Evolutionary conservation across 768 basidiomycete species (phyloP), one percentile per base, ranked within the genome.

Genomic region (Mrakia blollopis): DNA sequence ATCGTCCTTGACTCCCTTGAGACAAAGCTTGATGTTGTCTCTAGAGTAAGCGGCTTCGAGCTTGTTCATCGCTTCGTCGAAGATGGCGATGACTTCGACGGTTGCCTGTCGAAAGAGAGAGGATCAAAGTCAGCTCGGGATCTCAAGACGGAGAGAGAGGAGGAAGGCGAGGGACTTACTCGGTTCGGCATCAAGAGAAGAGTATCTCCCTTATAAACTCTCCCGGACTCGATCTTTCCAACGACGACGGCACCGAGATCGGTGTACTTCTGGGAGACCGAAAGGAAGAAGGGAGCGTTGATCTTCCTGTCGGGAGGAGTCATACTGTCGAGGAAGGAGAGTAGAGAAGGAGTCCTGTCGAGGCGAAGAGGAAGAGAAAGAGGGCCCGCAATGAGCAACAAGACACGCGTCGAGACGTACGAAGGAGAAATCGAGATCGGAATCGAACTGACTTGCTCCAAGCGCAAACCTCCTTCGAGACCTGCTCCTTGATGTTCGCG

Each of bases 181-280:
- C n/a, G n/a, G n/a, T n/a, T n/a, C n/a, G n/a, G n/a, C n/a, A n/a
- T n/a, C n/a, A n/a, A n/a, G n/a, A n/a, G n/a, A n/a, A n/a, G n/a
- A n/a, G n/a, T n/a, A n/a, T n/a, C n/a, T n/a, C n/a, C n/a, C n/a
- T n/a, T n/a, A n/a, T n/a, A n/a, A n/a, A n/a, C n/a, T n/a, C n/a
- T n/a, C n/a, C 97, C 97, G 23, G 93, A 93, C 85, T 98, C 97
- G 80, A 98, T 88, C 86, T 98, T 98, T 78, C 97, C 97, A 80
- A 99, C 95, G 72, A 94, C 87, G 82, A 98, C 87, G n/a, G 95
- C 91, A 70, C 97, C 97, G 91, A 98, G 93, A 83, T 98, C 97
- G 83, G 95, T 94, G 87, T 98, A 98, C 83, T 98, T 98, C 83
- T 99, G 97, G 2, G 93, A 94, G 71, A 99, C 85, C 23, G 97